These are phyloP conservation scores for Thielaviopsis musarum DNA, from an alignment of 2,329 filamentous ascomycete genomes.

Conservation along the genomic window DNA sequence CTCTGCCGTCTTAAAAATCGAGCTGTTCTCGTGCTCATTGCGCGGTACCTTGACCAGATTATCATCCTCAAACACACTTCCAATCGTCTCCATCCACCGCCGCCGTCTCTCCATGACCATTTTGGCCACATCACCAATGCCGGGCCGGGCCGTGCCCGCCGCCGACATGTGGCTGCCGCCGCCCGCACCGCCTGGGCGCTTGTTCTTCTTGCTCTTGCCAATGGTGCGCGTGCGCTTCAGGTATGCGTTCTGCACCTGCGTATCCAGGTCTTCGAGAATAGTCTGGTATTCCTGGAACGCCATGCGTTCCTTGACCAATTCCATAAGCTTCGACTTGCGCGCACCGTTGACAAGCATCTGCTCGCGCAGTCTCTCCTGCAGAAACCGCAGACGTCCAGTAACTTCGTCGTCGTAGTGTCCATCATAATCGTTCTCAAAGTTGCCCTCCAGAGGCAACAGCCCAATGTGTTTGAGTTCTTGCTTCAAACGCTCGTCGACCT, in stretches of 20 bases:
- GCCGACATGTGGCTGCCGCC: conserved; percentile 50
- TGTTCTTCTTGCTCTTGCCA: conserved; percentile 85
- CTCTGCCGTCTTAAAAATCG: conserved; percentile 54
- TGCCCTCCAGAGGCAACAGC: conserved; percentile 51
- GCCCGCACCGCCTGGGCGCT: conserved; percentile 57
- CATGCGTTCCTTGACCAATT: conserved; percentile 81
- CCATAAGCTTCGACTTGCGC: conserved; percentile 69
- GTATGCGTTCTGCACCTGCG: conserved; percentile 86
- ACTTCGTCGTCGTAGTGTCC: conserved; percentile 89
- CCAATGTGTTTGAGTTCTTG: conserved; percentile 84
- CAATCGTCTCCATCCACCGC: conserved; percentile 83
- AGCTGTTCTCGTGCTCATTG: conserved; percentile 42
- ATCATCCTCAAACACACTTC: conserved; percentile 76
- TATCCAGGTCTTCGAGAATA: conserved; percentile 90
- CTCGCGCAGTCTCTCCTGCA: conserved; percentile 68
- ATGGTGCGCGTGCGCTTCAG: conserved; percentile 89
- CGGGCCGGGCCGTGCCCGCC: conserved; percentile 51
- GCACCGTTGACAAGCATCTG: conserved; percentile 80
- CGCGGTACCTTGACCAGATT: conserved; percentile 57
- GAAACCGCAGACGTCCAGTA: conserved; percentile 67
- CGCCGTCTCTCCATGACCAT: conserved; percentile 81
- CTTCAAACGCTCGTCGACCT: conserved; percentile 80
- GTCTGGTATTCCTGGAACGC: conserved; percentile 94
- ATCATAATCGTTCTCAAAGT: conserved; percentile 58
- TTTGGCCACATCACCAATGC: conserved; percentile 80